These are phyloP conservation scores for Phytophthora nicotianae DNA, from an alignment of 352 stramenopile genomes.

Conservation along the genomic window DNA sequence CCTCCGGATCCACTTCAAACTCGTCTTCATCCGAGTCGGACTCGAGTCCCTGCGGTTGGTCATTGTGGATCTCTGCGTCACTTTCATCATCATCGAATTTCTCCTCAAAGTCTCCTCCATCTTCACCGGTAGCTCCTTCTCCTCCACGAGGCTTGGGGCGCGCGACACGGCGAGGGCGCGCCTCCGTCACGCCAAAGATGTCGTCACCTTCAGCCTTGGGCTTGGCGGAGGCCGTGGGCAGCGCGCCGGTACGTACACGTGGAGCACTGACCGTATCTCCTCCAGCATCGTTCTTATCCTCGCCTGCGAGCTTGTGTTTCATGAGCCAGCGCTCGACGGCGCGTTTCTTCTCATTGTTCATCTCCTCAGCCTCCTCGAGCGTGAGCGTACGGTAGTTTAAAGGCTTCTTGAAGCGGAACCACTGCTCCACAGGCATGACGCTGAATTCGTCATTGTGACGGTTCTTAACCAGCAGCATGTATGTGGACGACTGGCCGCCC, in stretches of 20 bases:
- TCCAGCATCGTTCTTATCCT: conserved; percentile 61
- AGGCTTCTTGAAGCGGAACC: conserved; percentile 91
- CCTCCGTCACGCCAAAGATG: conserved; percentile 71
- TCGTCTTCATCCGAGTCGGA: conserved; percentile 83
- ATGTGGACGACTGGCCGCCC: conserved; percentile 82
- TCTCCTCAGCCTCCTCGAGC: conserved; percentile 83
- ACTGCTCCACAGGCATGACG: conserved; percentile 87
- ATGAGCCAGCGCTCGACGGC: conserved; percentile 89
- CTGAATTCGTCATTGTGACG: conserved; percentile 89
- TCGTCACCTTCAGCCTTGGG: conserved; percentile 51
- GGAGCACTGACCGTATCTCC: conserved; percentile 71
- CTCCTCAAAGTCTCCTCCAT: conserved; percentile 88
- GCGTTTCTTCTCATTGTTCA: conserved; percentile 91
- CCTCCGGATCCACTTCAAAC: conserved; percentile 72
- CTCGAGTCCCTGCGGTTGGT: conserved; percentile 63
- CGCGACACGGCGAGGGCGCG: conserved; percentile 49
- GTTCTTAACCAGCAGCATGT: conserved; percentile 89
- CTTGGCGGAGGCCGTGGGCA: conserved; percentile 38
- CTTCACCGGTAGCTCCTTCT: conserved; percentile 71
- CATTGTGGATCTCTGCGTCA: conserved; percentile 80
- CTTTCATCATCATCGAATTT: conserved; percentile 90
- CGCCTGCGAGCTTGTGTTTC: conserved; percentile 85
- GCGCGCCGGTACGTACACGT: conserved; percentile 69
- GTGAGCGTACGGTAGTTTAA: conserved; percentile 85
- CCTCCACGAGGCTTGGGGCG: conserved; percentile 55